phyloP scores from a whole-genome alignment of 371 early-diverging fungal species.

The Circinella minor region DNA sequence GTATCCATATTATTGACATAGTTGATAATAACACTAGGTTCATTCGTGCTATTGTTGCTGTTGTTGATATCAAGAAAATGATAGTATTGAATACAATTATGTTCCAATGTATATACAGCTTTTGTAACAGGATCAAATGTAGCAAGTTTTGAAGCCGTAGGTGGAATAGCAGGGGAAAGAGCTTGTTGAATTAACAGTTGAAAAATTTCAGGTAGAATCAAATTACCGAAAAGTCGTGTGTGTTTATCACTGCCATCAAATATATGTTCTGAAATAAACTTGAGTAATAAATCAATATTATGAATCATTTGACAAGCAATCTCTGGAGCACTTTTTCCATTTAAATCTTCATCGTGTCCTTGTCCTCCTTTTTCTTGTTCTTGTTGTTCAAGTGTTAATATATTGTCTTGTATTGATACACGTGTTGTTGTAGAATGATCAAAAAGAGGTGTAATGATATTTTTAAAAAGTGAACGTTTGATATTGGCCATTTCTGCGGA shows the following conservation, averaged over 20 bases:
- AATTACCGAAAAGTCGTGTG: constrained; percentile 22
- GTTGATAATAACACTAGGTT: background rate
- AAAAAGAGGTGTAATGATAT: background rate
- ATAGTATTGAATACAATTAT: constrained; percentile 15
- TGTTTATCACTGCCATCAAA: background rate
- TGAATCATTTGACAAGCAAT: background rate
- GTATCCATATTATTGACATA: constrained; percentile 35
- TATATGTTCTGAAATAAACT: constrained; percentile 8
- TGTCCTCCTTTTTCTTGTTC: background rate
- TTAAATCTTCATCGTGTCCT: background rate
- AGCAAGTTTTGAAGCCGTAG: constrained; percentile 14
- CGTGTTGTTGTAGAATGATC: background rate
- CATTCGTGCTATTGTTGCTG: background rate
- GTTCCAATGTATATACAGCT: constrained; percentile 14
- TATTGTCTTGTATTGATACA: background rate
- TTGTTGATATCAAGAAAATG: background rate
- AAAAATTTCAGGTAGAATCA: constrained; percentile 27
- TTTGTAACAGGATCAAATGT: constrained; percentile 15
- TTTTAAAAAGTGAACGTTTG: constrained; percentile 8
- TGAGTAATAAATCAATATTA: background rate
- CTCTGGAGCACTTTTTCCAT: background rate
- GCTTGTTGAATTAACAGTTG: constrained; percentile 12
- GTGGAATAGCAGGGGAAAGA: constrained; percentile 19
- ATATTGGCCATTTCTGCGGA: constrained; percentile 9
- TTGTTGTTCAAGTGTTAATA: background rate